These are phyloP conservation scores for Colletotrichum karsti DNA, from an alignment of 2,329 filamentous ascomycete genomes.

Conservation along the genomic window DNA sequence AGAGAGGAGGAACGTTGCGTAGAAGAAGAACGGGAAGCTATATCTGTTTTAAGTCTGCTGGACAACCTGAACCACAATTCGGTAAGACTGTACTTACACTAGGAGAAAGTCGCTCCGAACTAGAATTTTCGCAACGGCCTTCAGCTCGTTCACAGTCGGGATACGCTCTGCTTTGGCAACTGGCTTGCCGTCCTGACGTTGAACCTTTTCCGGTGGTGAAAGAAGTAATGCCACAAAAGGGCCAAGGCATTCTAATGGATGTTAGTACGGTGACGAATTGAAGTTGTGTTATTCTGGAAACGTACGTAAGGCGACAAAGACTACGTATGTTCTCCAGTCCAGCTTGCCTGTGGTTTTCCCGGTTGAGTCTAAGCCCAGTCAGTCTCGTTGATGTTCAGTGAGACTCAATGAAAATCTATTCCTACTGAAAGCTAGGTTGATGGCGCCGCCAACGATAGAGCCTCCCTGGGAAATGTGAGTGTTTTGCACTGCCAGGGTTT, in stretches of 20 bases:
- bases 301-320: constrained; percentile 2
- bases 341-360: constrained; percentile 7
- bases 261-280: too few relatives aligned
- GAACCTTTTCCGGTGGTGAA: background rate
- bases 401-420: too few relatives aligned
- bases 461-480: background rate
- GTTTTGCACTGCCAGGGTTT: accelerated
- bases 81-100: background rate
- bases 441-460: constrained; percentile 3
- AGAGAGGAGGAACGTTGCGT: constrained; percentile 26
- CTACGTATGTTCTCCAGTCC: constrained; percentile 7
- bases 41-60: accelerated
- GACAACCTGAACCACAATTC: accelerated
- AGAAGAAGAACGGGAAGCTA: constrained; percentile 17
- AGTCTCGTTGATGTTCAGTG: too few relatives aligned
- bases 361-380: background rate
- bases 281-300: too few relatives aligned
- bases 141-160: background rate
- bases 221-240: background rate
- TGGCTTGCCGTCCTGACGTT: background rate
- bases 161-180: background rate
- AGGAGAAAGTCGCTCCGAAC: constrained; percentile 23
- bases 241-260: background rate
- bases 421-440: constrained; percentile 16
- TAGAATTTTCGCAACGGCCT: background rate